These are phyloP conservation scores for Hericium coralloides DNA, from an alignment of 768 basidiomycete species.

Conservation along the genomic window DNA sequence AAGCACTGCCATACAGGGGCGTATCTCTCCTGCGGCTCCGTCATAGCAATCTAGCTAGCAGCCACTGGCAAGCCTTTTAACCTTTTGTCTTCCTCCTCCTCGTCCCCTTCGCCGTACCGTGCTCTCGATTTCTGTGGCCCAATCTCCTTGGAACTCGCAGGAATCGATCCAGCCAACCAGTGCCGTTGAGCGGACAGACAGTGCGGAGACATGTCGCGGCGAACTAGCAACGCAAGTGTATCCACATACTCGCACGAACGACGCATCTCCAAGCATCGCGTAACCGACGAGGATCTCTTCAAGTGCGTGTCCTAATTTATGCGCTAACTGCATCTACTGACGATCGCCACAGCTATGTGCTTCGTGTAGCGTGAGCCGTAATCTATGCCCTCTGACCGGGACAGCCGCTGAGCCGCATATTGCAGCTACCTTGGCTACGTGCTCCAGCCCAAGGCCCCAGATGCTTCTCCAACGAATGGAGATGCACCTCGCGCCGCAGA, in stretches of 20 bases:
- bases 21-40: too few species aligned
- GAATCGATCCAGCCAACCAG: too few species aligned
- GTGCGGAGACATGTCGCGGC: constrained; percentile 43
- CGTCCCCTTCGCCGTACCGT: too few species aligned
- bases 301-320: constrained; percentile 44
- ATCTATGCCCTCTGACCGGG: not conserved
- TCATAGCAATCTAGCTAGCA: too few species aligned
- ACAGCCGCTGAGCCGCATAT: constrained; percentile 4
- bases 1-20: too few species aligned
- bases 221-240: constrained; percentile 58
- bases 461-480: constrained; percentile 14
- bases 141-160: too few species aligned
- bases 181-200: too few species aligned
- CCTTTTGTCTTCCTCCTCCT: too few species aligned
- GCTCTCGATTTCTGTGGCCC: too few species aligned
- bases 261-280: constrained; percentile 65
- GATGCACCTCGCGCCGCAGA: constrained; percentile 42
- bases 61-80: too few species aligned
- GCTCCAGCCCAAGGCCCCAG: constrained; percentile 46
- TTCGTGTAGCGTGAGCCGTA: constrained; percentile 69
- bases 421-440: constrained; percentile 65
- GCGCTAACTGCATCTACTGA: not conserved
- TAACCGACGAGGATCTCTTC: constrained; percentile 81
- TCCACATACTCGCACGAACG: constrained; percentile 45
- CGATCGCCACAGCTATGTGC: constrained; percentile 48